Evolutionary conservation across 257 asterid species (phyloP), one percentile per base, ranked within the genome.

Genomic region (Nicotiana noctiflora): DNA sequence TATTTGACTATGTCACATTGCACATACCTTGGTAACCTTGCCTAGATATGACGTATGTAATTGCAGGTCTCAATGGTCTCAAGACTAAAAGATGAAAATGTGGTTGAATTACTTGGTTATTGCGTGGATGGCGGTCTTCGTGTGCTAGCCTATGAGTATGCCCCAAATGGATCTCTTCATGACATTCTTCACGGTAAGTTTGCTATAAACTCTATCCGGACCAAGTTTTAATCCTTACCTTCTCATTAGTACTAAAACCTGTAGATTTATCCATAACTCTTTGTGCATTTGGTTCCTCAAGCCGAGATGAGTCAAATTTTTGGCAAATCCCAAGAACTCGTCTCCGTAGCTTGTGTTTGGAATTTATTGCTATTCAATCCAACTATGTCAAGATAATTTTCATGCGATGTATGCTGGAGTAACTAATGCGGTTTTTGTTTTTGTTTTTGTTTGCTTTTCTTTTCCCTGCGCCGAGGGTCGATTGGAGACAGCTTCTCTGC

Each of bases 1-100:
- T 23, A 61, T 23, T 31, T 55, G 81, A 60, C 40, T 25, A 46
- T 18, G 23, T 61, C 15, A n/a, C 6, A 81, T 56, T 60, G 44
- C 65, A 70, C 21, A 4, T 31, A 32, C 82, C 59, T 34, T 29
- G n/a, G 53, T 77, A 49, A 40, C 70, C 74, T 19, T 57, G 18
- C 14, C 52, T 34, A 11, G 8, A 37, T 77, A 31, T 59, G 14
- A 21, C 55, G 17, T 32, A 17, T 80, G 80, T 25, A 63, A 49
- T 80, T 87, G 34, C 86, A 94, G 98, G 97, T 94, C 46, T 91
- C 97, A 56, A 92, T 94, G 98, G 98, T 94, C 15, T 92, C 98
- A 23, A 94, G 97, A 89, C 88, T 94, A 77, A 92, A 85, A 72
- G 95, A 94, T 34, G 95, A 90, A 19, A 90, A 94, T 85, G 87